phyloP scores from a whole-genome alignment of 202 grass and related monocot species.

The Zoysia matrella region DNA sequence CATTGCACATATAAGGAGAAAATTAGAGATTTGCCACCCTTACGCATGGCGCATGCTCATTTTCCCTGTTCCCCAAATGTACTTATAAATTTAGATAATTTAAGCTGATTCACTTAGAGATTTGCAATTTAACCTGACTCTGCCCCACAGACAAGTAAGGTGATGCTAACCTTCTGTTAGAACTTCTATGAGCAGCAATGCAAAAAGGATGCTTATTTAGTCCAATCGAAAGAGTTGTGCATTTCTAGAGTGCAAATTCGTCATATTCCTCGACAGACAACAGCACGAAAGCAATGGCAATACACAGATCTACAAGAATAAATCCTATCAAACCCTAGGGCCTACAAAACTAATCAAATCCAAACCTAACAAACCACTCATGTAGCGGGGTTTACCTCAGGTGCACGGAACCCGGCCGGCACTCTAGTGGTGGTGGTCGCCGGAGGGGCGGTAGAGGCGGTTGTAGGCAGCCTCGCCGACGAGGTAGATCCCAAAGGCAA shows the following conservation, averaged over 20 bases:
- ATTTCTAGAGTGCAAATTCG: not conserved
- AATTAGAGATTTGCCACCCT: no score
- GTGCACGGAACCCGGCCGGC: not conserved
- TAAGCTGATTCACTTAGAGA: no score
- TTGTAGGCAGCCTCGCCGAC: constrained; percentile 78
- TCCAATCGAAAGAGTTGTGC: not conserved
- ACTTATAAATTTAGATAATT: no score
- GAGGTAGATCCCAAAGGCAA: constrained; percentile 48
- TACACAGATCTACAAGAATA: constrained; percentile 32
- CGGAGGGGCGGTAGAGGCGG: constrained; percentile 54
- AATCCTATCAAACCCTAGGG: constrained; percentile 28
- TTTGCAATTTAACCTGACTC: no score
- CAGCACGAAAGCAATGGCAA: not conserved
- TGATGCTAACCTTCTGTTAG: not conserved
- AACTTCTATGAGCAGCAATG: not conserved
- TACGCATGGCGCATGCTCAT: no score
- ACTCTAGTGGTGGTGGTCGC: constrained; percentile 57
- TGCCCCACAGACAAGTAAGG: no score
- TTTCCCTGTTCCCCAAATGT: no score
- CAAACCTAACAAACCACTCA: constrained; percentile 6
- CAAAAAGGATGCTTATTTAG: not conserved
- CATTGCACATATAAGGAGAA: not conserved
- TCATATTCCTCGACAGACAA: not conserved
- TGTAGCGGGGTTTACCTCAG: constrained; percentile 38
- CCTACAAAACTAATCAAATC: not conserved